A percentile compares a stretch with the other conserved stretches of the same genome.
phyloP scores from a whole-genome alignment of 495 filamentous ascomycete genomes.

The Barbatosphaeria neglecta region DNA sequence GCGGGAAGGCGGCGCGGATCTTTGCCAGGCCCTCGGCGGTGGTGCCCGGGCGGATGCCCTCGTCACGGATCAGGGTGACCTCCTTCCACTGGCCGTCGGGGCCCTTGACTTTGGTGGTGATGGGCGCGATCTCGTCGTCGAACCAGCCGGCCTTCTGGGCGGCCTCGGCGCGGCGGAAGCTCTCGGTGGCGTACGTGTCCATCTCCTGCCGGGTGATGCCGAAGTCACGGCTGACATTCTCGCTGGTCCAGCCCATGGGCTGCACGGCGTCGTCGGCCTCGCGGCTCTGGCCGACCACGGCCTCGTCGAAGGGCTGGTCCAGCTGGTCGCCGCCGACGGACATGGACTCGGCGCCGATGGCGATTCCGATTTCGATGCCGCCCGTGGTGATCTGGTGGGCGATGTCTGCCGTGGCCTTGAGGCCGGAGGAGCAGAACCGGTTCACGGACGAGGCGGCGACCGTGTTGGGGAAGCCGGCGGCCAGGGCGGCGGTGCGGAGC shows the following conservation, averaged over 20 bases:
- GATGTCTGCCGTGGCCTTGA: slow-evolving; percentile 90
- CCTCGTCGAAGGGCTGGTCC: slow-evolving; percentile 62
- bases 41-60: slow-evolving; percentile 81
- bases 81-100: slow-evolving; percentile 66
- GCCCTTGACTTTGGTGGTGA: slow-evolving; percentile 70
- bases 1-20: slow-evolving; percentile 82
- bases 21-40: slow-evolving; percentile 71
- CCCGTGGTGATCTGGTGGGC: slow-evolving; percentile 75
- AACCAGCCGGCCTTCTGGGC: slow-evolving; percentile 91
- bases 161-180: slow-evolving; percentile 70
- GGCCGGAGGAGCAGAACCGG: slow-evolving; percentile 93
- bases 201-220: slow-evolving; percentile 66
- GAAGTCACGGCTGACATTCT: slow-evolving; percentile 93
- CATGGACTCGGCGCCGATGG: slow-evolving; percentile 85
- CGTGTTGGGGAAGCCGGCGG: slow-evolving; percentile 90
- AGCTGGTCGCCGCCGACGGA: slow-evolving; percentile 55
- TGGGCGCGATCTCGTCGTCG: slow-evolving; percentile 88
- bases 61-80: slow-evolving; percentile 71
- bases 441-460: slow-evolving; percentile 69
- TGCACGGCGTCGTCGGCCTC: slow-evolving; percentile 80
- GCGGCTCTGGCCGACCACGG: slow-evolving; percentile 56
- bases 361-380: slow-evolving; percentile 77
- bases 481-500: slow-evolving; percentile 74
- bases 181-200: slow-evolving; percentile 78
- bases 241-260: slow-evolving; percentile 95